phyloP scores from a whole-genome alignment of 805 yeast species.

The Lipomyces sp. region DNA sequence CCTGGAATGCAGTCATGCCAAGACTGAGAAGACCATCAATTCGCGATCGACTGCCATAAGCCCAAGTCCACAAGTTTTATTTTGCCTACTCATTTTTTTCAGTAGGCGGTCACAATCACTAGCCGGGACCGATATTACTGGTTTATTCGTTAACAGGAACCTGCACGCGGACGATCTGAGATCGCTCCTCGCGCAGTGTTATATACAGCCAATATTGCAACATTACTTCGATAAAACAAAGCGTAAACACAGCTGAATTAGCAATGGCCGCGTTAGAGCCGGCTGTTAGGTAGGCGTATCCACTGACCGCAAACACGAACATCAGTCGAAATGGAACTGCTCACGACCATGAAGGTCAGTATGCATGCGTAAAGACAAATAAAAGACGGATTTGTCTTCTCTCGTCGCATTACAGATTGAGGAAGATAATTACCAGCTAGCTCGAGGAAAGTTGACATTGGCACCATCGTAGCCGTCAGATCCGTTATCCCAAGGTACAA shows the following conservation, averaged over 20 bases:
- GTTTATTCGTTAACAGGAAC: too few species aligned
- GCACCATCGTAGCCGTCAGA: conserved; percentile 11
- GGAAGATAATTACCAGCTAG: conserved; percentile 15
- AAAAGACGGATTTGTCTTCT: not conserved
- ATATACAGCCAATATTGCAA: conserved; percentile 28
- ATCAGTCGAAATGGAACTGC: conserved; percentile 28
- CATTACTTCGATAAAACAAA: conserved; percentile 26
- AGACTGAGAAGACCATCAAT: too few species aligned
- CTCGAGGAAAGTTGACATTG: conserved; percentile 13
- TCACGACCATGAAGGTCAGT: not conserved
- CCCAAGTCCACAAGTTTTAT: too few species aligned
- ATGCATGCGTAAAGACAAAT: not conserved
- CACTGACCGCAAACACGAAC: conserved; percentile 24
- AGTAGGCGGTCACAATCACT: too few species aligned
- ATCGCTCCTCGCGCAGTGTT: conserved; percentile 27
- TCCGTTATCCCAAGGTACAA: conserved; percentile 23
- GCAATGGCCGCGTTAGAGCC: conserved; percentile 20
- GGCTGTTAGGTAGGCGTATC: conserved; percentile 19
- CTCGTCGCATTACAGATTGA: not conserved
- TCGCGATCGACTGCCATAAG: too few species aligned
- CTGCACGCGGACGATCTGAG: conserved; percentile 2
- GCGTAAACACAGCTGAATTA: conserved; percentile 25
- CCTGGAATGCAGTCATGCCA: too few species aligned
- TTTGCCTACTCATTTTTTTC: too few species aligned
- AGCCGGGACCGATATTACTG: too few species aligned